A percentile compares a stretch with the other conserved stretches of the same genome.
phyloP scores from a whole-genome alignment of 495 filamentous ascomycete genomes.

The Chlorociboria aeruginascens region DNA sequence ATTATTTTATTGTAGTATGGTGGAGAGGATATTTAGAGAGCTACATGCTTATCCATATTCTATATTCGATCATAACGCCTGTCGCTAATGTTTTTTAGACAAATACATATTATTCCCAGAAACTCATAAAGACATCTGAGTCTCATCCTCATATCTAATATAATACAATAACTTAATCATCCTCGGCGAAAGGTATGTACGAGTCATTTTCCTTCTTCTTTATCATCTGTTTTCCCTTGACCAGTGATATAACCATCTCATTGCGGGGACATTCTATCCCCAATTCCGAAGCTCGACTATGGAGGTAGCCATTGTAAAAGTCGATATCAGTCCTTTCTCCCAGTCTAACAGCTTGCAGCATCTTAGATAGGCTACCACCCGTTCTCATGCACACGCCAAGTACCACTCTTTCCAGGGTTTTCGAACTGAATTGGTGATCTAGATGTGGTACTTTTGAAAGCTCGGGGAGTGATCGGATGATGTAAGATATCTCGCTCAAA shows the following conservation, averaged over 20 bases:
- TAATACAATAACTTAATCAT: not conserved
- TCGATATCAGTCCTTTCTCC: constrained; percentile 20
- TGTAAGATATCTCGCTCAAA: constrained; percentile 32
- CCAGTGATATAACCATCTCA: constrained; percentile 6
- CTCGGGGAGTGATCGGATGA: constrained; percentile 40
- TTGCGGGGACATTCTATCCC: constrained; percentile 12
- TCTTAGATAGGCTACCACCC: constrained; percentile 6
- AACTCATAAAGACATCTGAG: not conserved
- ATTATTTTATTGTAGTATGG: too few relatives aligned
- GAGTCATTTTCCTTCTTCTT: constrained; percentile 1
- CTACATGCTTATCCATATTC: too few relatives aligned
- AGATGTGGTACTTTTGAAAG: constrained; percentile 26
- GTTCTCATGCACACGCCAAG: not conserved
- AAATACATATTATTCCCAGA: not conserved
- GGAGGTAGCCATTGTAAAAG: constrained; percentile 21
- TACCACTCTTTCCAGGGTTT: constrained; percentile 4
- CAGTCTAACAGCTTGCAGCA: constrained; percentile 14
- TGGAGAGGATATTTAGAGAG: too few relatives aligned
- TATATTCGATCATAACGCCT: not conserved
- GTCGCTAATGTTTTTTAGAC: not conserved
- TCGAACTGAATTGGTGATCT: constrained; percentile 1
- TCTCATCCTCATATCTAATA: not conserved
- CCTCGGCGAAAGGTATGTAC: constrained; percentile 12
- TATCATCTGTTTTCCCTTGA: constrained; percentile 15
- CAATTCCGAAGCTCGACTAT: constrained; percentile 9